Evolutionary conservation across 2,329 filamentous ascomycete species (phyloP), one percentile per base, ranked within the genome.

Genomic region (Exophiala sp.): DNA sequence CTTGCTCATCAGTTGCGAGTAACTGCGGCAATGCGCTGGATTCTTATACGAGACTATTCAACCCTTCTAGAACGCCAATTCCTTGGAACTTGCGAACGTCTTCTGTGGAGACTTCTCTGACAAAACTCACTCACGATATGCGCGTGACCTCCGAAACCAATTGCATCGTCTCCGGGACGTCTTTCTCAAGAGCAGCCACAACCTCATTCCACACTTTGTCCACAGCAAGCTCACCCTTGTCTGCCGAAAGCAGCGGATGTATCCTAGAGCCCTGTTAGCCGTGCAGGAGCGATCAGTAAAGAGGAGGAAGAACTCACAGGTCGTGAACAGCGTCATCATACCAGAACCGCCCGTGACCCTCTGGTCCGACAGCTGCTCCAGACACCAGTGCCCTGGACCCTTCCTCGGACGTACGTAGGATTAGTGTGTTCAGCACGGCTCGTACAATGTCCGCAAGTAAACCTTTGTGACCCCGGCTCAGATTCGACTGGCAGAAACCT

Each of bases 151-250:
- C 34, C 16, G 34, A 6, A 19, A 37, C 7, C 34, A 37, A 19
- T 19, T 37, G 34, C 34, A 18, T 37, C 11, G 16, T 19, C 14
- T 37, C 34, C 14, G 38, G 38, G 3, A 41, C 38, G 13, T 41
- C 19, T 41, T 41, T 41, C 38, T 24, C 22, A 19, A 41, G n/a
- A 14, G 22, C 38, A 22, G 19, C 38, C 5, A 41, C 4, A 13
- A 41, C 9, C 13, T 41, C 38, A 24, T 41, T 10, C 38, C 38
- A 41, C 19, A 41, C 38, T 14, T 41, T 41, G 13, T 41, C 22
- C 22, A 23, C 19, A 11, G 22, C 19, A 5, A 21, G 19, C n/a
- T 41, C 13, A 3, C 38, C 38, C 9, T 41, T 37, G 3, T 37
- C 34, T 8, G 34, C 14, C 34, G 34, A 37, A 11, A 37, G 34